Conservation (phyloP, 1,284 basidiomycete genomes). For the Singerocomus rubriflavus region DNA sequence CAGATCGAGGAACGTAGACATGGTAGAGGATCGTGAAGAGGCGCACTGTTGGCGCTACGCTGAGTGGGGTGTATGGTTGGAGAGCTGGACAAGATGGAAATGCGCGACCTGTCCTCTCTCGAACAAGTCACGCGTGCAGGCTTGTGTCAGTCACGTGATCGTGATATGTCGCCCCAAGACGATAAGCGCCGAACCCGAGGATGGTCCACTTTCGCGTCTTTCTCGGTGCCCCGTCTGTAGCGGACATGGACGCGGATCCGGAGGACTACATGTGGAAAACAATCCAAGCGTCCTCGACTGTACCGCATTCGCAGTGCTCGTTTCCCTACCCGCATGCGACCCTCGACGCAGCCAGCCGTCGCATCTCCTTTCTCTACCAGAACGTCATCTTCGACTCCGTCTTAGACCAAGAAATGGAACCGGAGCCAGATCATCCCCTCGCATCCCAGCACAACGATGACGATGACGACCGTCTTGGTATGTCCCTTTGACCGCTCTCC, state of each 20-base stretch:
- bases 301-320: slow-evolving; percentile 8
- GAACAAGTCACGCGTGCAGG: slow-evolving; percentile 27
- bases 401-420: slow-evolving; percentile 35
- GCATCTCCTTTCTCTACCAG: slow-evolving; percentile 63
- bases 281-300: slow-evolving; percentile 14
- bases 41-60: not conserved
- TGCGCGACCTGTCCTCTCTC: slow-evolving; percentile 5
- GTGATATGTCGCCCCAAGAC: too few species aligned
- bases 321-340: slow-evolving; percentile 46
- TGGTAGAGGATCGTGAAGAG: slow-evolving; percentile 13
- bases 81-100: slow-evolving; percentile 24
- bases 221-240: slow-evolving; percentile 44
- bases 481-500: slow-evolving; percentile 15
- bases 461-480: slow-evolving; percentile 10
- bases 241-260: slow-evolving; percentile 29
- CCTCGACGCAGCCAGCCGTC: slow-evolving; percentile 55
- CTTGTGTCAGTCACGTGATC: slow-evolving; percentile 26
- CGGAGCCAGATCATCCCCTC: slow-evolving; percentile 15
- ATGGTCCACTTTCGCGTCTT: slow-evolving; percentile 40
- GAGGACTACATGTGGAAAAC: slow-evolving; percentile 41
- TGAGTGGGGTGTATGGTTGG: not conserved
- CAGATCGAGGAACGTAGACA: slow-evolving; percentile 56
- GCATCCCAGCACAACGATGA: slow-evolving; percentile 9
- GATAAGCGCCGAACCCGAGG: too few species aligned
- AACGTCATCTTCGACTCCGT: slow-evolving; percentile 59